Evolutionary conservation across 768 basidiomycete genomes (phyloP).

Genomic region (Termitomyces eurrhizus): DNA sequence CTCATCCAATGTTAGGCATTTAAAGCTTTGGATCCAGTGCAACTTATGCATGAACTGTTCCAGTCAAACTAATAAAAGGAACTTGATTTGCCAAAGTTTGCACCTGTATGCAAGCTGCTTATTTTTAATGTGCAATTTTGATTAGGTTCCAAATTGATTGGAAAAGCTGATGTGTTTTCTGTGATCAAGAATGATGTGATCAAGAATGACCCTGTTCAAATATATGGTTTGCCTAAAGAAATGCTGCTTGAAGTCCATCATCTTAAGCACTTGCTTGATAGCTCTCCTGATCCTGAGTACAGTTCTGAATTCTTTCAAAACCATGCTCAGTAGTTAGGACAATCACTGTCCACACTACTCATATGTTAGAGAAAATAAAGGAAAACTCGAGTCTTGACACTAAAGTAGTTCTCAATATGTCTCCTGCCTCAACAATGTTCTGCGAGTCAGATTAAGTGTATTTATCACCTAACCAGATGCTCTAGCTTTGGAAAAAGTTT

Average conservation of each 20-base stretch:
- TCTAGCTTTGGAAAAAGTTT: constrained; percentile 81
- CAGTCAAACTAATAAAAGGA: constrained; percentile 29
- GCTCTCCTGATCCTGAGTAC: constrained; percentile 18
- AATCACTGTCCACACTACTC: constrained; percentile 53
- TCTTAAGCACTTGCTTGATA: not conserved
- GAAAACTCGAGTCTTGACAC: constrained; percentile 44
- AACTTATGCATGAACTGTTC: constrained; percentile 39
- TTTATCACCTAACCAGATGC: constrained; percentile 57
- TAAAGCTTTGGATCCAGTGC: constrained; percentile 42
- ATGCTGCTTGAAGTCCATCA: constrained; percentile 64
- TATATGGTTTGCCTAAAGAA: constrained; percentile 71
- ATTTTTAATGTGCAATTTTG: constrained; percentile 16
- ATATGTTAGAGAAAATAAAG: constrained; percentile 48
- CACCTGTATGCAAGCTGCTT: constrained; percentile 30
- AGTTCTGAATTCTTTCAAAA: constrained; percentile 68
- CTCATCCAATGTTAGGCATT: not conserved
- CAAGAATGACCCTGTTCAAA: constrained; percentile 48
- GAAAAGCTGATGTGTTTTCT: constrained; percentile 44
- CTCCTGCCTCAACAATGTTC: not conserved
- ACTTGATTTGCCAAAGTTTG: constrained; percentile 38
- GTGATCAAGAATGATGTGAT: too few relatives aligned
- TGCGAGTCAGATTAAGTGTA: constrained; percentile 9
- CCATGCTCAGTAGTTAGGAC: constrained; percentile 73
- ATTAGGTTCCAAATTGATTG: constrained; percentile 30
- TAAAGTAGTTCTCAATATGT: constrained; percentile 65